phyloP scores from a whole-genome alignment of 257 asterid species.

The Ballota nigra region DNA sequence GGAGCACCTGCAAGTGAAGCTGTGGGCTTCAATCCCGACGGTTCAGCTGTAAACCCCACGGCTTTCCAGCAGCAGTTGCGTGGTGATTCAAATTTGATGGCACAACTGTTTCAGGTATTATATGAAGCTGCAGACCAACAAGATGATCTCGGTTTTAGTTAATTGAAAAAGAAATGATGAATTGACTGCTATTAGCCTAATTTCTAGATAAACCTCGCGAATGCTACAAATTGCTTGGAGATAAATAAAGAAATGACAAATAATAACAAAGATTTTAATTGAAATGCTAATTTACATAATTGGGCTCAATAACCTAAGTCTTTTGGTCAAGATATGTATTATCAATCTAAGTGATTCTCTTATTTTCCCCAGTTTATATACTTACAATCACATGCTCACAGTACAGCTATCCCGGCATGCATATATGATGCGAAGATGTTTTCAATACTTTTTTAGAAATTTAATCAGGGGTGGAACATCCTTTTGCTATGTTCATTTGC shows the following conservation, averaged over 20 bases:
- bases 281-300: not conserved
- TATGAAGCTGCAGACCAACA: slow-evolving; percentile 1
- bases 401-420: slow-evolving; percentile 1
- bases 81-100: slow-evolving; percentile 78
- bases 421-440: slow-evolving; percentile 4
- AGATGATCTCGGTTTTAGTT: not conserved
- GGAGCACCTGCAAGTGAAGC: slow-evolving; percentile 44
- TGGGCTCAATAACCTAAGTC: slow-evolving; percentile 16
- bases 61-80: slow-evolving; percentile 93
- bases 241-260: not conserved
- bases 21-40: slow-evolving; percentile 77
- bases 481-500: too few relatives aligned
- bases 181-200: not conserved
- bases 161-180: not conserved
- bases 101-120: slow-evolving; percentile 84
- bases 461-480: not conserved
- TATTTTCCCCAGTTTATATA: not conserved
- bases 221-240: not conserved
- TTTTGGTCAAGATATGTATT: slow-evolving; percentile 1
- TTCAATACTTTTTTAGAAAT: not conserved
- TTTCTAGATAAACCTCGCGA: not conserved
- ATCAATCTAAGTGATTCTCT: not conserved
- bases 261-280: not conserved
- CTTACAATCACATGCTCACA: not conserved
- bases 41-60: slow-evolving; percentile 88